phyloP scores from a whole-genome alignment of 2,329 filamentous ascomycete species.

The Teratosphaeria epicoccoides region DNA sequence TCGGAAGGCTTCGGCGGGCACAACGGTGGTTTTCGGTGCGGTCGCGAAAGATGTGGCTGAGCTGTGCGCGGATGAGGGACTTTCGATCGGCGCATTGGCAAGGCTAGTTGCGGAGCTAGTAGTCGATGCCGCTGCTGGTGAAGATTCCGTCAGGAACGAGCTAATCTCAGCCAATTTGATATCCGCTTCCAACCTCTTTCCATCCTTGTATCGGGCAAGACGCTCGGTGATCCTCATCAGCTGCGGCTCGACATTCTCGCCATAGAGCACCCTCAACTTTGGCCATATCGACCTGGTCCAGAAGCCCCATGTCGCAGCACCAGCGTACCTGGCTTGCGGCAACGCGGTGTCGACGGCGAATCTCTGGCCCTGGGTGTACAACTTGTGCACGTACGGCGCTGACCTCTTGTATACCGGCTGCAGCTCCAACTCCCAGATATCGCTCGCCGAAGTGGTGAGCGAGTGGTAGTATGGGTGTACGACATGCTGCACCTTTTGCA shows the following conservation, averaged over 20 bases:
- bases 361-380: slow-evolving; percentile 55
- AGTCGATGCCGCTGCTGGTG: slow-evolving; percentile 15
- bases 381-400: slow-evolving; percentile 60
- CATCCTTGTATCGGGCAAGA: slow-evolving; percentile 63
- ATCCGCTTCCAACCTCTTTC: slow-evolving; percentile 50
- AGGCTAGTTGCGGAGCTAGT: slow-evolving; percentile 20
- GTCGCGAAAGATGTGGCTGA: slow-evolving; percentile 17
- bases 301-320: slow-evolving; percentile 59
- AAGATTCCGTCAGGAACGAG: slow-evolving; percentile 17
- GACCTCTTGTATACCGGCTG: slow-evolving; percentile 66
- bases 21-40: slow-evolving; percentile 32
- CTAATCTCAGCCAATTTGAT: slow-evolving; percentile 43
- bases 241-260: slow-evolving; percentile 90
- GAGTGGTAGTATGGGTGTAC: slow-evolving; percentile 64
- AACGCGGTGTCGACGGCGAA: slow-evolving; percentile 61
- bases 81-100: slow-evolving; percentile 16
- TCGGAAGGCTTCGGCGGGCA: slow-evolving; percentile 51
- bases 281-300: slow-evolving; percentile 72
- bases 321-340: slow-evolving; percentile 61
- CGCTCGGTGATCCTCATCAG: slow-evolving; percentile 84
- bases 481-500: slow-evolving; percentile 49
- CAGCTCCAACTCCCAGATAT: slow-evolving; percentile 62
- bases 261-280: slow-evolving; percentile 66
- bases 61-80: slow-evolving; percentile 15
- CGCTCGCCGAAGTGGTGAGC: slow-evolving; percentile 50